Evolutionary conservation across 2,329 filamentous ascomycete genomes (phyloP).

Genomic region (Pseudocercospora musae): DNA sequence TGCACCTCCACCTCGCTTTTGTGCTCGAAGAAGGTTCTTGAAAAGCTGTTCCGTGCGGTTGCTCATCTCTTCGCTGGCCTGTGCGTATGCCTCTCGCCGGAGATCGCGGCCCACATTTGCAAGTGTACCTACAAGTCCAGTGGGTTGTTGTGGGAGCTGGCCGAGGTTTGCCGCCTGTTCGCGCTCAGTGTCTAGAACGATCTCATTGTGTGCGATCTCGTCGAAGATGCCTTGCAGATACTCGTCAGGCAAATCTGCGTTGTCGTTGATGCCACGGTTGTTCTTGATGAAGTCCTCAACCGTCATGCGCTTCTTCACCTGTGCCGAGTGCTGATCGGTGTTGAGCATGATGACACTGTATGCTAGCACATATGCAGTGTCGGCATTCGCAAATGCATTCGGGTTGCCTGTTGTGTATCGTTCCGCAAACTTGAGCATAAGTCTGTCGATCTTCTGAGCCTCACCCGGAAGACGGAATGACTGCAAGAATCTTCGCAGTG

Average conservation of each 20-base stretch:
- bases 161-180: conserved; percentile 82
- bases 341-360: conserved; percentile 98
- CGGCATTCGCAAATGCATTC: conserved; percentile 95
- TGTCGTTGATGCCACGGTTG: conserved; percentile 97
- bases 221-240: conserved; percentile 88
- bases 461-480: conserved; percentile 93
- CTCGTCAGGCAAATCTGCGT: conserved; percentile 85
- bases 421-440: conserved; percentile 98
- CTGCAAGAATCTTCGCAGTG: conserved; percentile 85
- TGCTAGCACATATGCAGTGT: conserved; percentile 91
- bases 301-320: conserved; percentile 85
- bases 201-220: conserved; percentile 87
- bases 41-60: conserved; percentile 80
- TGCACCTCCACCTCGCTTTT: conserved; percentile 67
- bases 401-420: conserved; percentile 93
- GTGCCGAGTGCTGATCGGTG: conserved; percentile 88
- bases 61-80: conserved; percentile 92
- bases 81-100: conserved; percentile 86
- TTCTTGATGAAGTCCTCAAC: conserved; percentile 99
- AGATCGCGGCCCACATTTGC: conserved; percentile 89
- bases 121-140: conserved; percentile 58
- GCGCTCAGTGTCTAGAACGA: conserved; percentile 88
- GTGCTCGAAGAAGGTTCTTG: conserved; percentile 86
- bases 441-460: conserved; percentile 97
- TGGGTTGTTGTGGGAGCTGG: conserved; percentile 52